phyloP scores from a whole-genome alignment of 768 basidiomycete genomes.

The Cyathus striatus region DNA sequence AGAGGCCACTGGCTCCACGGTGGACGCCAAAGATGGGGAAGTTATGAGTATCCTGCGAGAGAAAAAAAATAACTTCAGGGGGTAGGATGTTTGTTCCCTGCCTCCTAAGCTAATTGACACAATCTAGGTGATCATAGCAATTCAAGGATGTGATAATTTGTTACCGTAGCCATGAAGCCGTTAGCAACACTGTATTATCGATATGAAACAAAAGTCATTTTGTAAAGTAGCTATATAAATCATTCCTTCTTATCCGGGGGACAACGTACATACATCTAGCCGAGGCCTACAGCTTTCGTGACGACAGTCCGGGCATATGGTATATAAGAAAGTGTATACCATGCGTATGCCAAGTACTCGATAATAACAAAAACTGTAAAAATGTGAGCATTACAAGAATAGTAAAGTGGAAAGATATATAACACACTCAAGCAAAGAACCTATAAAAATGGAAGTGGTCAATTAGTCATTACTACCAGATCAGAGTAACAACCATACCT shows the following conservation, averaged over 20 bases:
- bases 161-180: no score
- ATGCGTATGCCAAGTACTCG: slow-evolving; percentile 87
- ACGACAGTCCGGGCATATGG: slow-evolving; percentile 83
- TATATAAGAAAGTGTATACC: slow-evolving; percentile 87
- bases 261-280: slow-evolving; percentile 17
- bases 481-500: slow-evolving; percentile 36
- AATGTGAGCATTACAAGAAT: slow-evolving; percentile 5
- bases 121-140: no score
- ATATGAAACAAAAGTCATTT: no score
- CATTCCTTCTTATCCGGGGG: no score
- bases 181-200: neutral
- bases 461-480: neutral
- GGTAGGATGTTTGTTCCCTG: slow-evolving; percentile 35
- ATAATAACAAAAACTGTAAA: slow-evolving; percentile 80
- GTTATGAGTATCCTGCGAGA: slow-evolving; percentile 75
- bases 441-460: slow-evolving; percentile 27
- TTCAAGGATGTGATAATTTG: no score
- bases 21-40: slow-evolving; percentile 38
- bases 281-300: slow-evolving; percentile 55
- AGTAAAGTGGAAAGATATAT: neutral
- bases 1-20: slow-evolving; percentile 35
- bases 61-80: slow-evolving; percentile 80
- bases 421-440: slow-evolving; percentile 63
- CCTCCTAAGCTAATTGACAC: no score
- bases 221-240: no score